phyloP scores from a whole-genome alignment of 768 basidiomycete genomes.

The Amanita subjunquillea region DNA sequence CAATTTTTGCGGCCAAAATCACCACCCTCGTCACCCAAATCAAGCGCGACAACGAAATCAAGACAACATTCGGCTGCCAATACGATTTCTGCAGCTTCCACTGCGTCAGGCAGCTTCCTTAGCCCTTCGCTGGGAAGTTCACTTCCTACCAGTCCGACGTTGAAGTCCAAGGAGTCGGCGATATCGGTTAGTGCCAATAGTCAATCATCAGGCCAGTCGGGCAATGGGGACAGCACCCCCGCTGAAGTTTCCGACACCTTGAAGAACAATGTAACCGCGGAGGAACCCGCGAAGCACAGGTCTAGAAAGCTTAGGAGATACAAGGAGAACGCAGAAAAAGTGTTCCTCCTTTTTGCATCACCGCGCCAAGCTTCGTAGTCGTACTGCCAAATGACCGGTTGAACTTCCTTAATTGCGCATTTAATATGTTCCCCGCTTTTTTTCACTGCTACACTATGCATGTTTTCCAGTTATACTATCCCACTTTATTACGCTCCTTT shows the following conservation, averaged over 20 bases:
- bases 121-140: slow-evolving; percentile 50
- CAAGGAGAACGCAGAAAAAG: slow-evolving; percentile 81
- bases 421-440: background rate
- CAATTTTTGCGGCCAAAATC: slow-evolving; percentile 70
- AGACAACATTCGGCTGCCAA: slow-evolving; percentile 30
- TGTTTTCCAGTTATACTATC: background rate
- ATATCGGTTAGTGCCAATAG: slow-evolving; percentile 63
- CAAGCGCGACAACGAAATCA: slow-evolving; percentile 20
- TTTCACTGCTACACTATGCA: background rate
- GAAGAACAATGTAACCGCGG: slow-evolving; percentile 7
- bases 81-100: slow-evolving; percentile 32
- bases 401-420: background rate
- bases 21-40: slow-evolving; percentile 38
- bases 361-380: slow-evolving; percentile 37
- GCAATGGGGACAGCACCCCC: slow-evolving; percentile 26
- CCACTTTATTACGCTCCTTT: slow-evolving; percentile 1
- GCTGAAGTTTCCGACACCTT: slow-evolving; percentile 1
- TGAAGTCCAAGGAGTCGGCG: slow-evolving; percentile 76
- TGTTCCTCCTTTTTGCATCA: slow-evolving; percentile 72
- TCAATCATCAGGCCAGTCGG: slow-evolving; percentile 61
- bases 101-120: slow-evolving; percentile 35
- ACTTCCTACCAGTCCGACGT: slow-evolving; percentile 45
- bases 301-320: slow-evolving; percentile 76
- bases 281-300: slow-evolving; percentile 44
- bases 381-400: background rate